Evolutionary conservation across 2,329 filamentous ascomycete species (phyloP), one percentile per base, ranked within the genome.

Genomic region (Myotisia sp.): DNA sequence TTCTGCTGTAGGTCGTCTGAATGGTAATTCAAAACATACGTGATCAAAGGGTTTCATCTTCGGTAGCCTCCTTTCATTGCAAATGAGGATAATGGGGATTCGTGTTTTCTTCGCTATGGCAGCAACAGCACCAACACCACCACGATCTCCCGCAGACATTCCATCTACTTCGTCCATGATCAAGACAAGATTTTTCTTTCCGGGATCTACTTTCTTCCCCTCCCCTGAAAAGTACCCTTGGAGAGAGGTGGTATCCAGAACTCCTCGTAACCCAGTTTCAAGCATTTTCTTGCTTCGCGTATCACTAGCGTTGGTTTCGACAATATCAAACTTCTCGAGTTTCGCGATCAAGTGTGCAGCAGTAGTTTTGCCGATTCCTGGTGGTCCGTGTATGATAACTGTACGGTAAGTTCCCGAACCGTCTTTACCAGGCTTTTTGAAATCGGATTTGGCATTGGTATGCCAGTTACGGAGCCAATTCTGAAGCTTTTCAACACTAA

Each of bases 121-220:
- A 37, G 90, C 87, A 37, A 98, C 67, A 19, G 90, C 90, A 33
- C 86, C 90, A 30, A 98, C 90, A 55, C 90, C 90, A 44, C 90
- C 90, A 41, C 90, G 78, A 53, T 98, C 90, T 52, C 90, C 90
- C 22, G 84, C 86, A 41, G 87, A 95, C 90, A 98, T 95, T 34
- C 90, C 90, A 49, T 98, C 90, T 3, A 98, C 90, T 59, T 98
- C 90, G 47, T 98, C 90, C 90, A 98, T 95, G 59, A 98, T 84
- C 31, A 98, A 64, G 4, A 94, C 83, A 21, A 95, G 75, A 47
- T 94, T 94, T 64, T 92, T 92, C 64, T 90, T 95, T 10, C 68
- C 67, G 3, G 65, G 60, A 28, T 94, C 79, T 3, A 93, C 76
- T 37, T 77, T 71, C 57, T 90, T 82, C 16, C 81, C 80, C 37